Evolutionary conservation across 257 asterid genomes (phyloP).

Genomic region (Forsythia suspensa): DNA sequence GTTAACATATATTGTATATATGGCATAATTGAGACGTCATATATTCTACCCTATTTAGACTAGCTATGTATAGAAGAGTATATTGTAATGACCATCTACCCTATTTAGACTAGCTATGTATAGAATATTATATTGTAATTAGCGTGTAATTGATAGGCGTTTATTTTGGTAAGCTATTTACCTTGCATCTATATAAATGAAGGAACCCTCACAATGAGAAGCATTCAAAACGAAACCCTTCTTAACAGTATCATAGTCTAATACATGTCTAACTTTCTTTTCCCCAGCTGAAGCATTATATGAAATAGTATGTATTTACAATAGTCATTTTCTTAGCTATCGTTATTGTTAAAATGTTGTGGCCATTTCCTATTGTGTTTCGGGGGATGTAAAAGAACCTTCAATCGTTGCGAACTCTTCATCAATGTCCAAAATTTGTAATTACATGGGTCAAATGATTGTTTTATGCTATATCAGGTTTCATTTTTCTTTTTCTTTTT

Average conservation of each 20-base stretch:
- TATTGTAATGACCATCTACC: too few relatives aligned
- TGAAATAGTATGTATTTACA: background rate
- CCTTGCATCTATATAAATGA: too few relatives aligned
- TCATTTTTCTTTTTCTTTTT: background rate
- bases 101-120: too few relatives aligned
- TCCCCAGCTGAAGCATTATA: background rate
- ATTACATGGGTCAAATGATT: background rate
- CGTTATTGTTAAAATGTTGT: background rate
- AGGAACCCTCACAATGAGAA: too few relatives aligned
- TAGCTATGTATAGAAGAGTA: too few relatives aligned
- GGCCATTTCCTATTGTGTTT: background rate
- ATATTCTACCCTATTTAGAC: too few relatives aligned
- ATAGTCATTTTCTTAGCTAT: conserved; percentile 2
- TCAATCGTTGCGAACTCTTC: background rate
- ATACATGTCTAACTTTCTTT: background rate
- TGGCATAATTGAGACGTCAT: too few relatives aligned
- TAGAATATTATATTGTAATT: too few relatives aligned
- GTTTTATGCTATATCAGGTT: background rate
- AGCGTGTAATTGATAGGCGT: too few relatives aligned
- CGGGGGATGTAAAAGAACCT: background rate
- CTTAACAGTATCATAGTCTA: background rate
- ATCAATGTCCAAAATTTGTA: background rate
- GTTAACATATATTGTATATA: too few relatives aligned
- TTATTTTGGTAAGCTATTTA: too few relatives aligned
- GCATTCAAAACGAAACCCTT: too few relatives aligned